phyloP scores from a whole-genome alignment of 1,139 yeast genomes.

The Lodderomyces oxycetoniae region DNA sequence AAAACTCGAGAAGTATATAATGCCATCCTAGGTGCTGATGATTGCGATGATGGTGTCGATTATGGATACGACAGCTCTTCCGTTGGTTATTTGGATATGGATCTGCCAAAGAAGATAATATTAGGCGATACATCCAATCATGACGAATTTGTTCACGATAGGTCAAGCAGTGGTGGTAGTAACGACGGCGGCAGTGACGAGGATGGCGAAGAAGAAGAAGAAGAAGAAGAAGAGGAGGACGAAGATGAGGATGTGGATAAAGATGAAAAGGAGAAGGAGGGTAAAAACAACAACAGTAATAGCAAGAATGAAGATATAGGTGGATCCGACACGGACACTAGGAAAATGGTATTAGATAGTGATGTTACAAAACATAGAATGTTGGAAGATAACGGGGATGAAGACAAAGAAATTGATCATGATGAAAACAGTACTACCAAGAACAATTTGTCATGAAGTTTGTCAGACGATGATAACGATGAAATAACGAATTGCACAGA shows the following conservation, averaged over 20 bases:
- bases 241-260: constrained; percentile 18
- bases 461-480: constrained; percentile 27
- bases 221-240: constrained; percentile 13
- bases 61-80: constrained; percentile 32
- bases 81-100: constrained; percentile 36
- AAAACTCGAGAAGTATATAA: constrained; percentile 46
- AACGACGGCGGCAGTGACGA: constrained; percentile 14
- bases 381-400: constrained; percentile 21
- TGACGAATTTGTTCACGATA: constrained; percentile 28
- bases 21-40: constrained; percentile 42
- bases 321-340: constrained; percentile 13
- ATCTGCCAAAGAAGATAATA: constrained; percentile 24
- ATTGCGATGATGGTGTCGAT: constrained; percentile 17
- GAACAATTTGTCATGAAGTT: constrained; percentile 37
- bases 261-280: constrained; percentile 9
- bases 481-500: constrained; percentile 30
- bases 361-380: constrained; percentile 8
- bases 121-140: constrained; percentile 37
- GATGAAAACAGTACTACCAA: constrained; percentile 30
- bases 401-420: constrained; percentile 32
- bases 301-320: constrained; percentile 12
- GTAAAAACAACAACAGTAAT: constrained; percentile 19
- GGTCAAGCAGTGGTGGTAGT: constrained; percentile 17
- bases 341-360: constrained; percentile 21
- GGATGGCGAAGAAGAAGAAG: constrained; percentile 19